phyloP scores from a whole-genome alignment of 352 stramenopile species.

The Globisporangium radiosum region DNA sequence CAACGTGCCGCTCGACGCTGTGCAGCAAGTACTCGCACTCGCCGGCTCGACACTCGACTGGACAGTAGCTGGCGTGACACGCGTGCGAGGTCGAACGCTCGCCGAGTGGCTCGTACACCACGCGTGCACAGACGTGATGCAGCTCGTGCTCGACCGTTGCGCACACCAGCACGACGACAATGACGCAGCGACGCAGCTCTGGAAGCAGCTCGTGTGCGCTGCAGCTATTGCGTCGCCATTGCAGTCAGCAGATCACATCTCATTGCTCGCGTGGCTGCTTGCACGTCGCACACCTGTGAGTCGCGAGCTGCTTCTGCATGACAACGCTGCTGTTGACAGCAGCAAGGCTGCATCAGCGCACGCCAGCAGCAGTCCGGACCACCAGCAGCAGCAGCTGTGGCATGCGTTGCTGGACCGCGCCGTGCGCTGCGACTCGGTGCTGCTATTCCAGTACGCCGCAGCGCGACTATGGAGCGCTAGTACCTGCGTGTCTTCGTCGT shows the following conservation, averaged over 20 bases:
- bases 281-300: too few relatives aligned
- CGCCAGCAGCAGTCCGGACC: too few relatives aligned
- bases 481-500: too few relatives aligned
- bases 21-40: conserved; percentile 6
- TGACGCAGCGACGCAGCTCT: too few relatives aligned
- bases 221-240: too few relatives aligned
- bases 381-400: too few relatives aligned
- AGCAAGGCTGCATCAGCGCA: too few relatives aligned
- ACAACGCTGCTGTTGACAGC: too few relatives aligned
- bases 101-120: conserved; percentile 23
- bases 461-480: neutral
- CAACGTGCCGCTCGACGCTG: conserved; percentile 17
- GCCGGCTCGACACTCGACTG: neutral
- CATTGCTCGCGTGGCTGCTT: too few relatives aligned
- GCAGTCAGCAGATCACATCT: too few relatives aligned
- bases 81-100: conserved; percentile 21
- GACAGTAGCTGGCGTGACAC: conserved; percentile 9
- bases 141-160: conserved; percentile 4
- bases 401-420: neutral
- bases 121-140: conserved; percentile 18
- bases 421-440: conserved; percentile 5
- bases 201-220: too few relatives aligned
- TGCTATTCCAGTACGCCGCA: conserved; percentile 2
- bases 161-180: neutral
- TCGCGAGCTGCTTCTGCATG: too few relatives aligned